Evolutionary conservation across 2,329 filamentous ascomycete genomes (phyloP).

Genomic region (Teratosphaeria nubilosa): DNA sequence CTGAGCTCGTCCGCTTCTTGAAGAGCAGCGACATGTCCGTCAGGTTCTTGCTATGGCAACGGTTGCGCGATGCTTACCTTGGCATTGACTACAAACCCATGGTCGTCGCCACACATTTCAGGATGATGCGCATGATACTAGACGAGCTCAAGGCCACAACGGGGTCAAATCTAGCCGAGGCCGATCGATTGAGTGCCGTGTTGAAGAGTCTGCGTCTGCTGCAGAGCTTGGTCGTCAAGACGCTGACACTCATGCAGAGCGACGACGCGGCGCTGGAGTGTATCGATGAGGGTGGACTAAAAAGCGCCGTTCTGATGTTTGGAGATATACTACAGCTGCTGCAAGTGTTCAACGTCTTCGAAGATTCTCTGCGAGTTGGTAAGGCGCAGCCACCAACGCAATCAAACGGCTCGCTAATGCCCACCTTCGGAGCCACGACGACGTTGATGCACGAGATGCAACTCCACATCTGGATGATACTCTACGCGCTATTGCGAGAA

Average conservation of each 20-base stretch:
- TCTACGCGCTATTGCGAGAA: conserved; percentile 71
- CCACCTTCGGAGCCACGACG: conserved; percentile 17
- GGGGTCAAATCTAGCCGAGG: conserved; percentile 44
- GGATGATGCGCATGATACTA: conserved; percentile 75
- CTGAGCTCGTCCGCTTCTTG: conserved; percentile 78
- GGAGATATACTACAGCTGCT: conserved; percentile 63
- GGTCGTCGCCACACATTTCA: conserved; percentile 75
- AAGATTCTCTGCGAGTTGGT: conserved; percentile 76
- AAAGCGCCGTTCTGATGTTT: conserved; percentile 60
- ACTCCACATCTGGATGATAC: conserved; percentile 75
- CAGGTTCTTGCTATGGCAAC: conserved; percentile 78
- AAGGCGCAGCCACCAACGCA: conserved; percentile 52
- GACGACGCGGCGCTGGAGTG: conserved; percentile 72
- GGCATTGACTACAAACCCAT: conserved; percentile 79
- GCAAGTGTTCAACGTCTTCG: conserved; percentile 69
- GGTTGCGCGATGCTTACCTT: conserved; percentile 80
- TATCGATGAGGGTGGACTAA: conserved; percentile 69
- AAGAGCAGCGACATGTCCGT: conserved; percentile 71
- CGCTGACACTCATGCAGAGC: conserved; percentile 54
- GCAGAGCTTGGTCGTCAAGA: conserved; percentile 63
- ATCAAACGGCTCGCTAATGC: conserved; percentile 34
- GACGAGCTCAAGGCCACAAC: conserved; percentile 54
- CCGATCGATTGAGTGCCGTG: conserved; percentile 59
- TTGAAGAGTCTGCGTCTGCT: conserved; percentile 69
- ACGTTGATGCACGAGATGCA: conserved; percentile 69